Percentiles rank a stretch among this genome's conserved stretches.
These are phyloP conservation scores for Sicyos baderoa DNA, from an alignment of 306 rosid species.

Conservation along the genomic window DNA sequence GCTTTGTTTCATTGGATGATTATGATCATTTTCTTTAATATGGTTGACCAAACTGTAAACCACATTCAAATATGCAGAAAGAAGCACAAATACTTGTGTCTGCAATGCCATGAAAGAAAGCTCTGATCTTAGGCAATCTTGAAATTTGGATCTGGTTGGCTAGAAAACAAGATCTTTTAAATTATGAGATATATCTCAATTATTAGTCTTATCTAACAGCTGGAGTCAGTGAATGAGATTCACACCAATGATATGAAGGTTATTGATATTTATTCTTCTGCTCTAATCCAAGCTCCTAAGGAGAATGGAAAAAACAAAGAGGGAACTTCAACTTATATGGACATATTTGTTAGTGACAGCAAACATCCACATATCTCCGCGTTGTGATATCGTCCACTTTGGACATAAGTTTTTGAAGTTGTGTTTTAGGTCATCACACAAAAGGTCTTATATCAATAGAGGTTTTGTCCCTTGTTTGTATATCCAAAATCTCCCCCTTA, in stretches of 20 bases:
- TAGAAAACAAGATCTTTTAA: neutral
- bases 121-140: neutral
- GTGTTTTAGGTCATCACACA: too few relatives aligned
- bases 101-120: neutral
- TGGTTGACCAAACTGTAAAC: neutral
- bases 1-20: constrained; percentile 7
- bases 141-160: constrained; percentile 2
- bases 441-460: too few relatives aligned
- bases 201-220: constrained; percentile 18
- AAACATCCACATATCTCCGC: too few relatives aligned
- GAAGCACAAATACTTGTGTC: neutral
- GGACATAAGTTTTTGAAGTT: too few relatives aligned
- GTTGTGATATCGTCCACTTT: too few relatives aligned
- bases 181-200: constrained; percentile 14
- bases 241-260: constrained; percentile 9
- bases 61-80: neutral
- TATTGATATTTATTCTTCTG: constrained; percentile 7
- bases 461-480: too few relatives aligned
- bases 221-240: constrained; percentile 17
- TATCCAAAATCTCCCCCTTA: too few relatives aligned
- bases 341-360: too few relatives aligned
- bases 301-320: neutral
- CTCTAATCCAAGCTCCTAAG: neutral
- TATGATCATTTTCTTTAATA: neutral
- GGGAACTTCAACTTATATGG: neutral